These are phyloP conservation scores for Ogataea pilisensis DNA, from an alignment of 805 yeast genomes.

Conservation along the genomic window DNA sequence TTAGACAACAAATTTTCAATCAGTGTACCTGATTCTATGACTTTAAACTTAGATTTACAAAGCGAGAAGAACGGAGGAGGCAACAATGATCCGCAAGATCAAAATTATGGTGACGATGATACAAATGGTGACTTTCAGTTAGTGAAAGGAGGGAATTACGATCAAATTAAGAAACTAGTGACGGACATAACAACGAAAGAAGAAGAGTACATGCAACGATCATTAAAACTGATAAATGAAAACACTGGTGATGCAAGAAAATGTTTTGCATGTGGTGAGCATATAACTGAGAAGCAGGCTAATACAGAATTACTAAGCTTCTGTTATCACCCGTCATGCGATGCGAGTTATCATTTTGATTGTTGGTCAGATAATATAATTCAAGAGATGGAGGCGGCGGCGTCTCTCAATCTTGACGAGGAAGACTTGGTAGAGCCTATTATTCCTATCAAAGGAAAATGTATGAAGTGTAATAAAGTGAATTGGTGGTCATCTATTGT, in stretches of 20 bases:
- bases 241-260: conserved; percentile 1
- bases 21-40: conserved; percentile 18
- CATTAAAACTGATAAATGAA: conserved; percentile 9
- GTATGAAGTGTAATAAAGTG: conserved; percentile 19
- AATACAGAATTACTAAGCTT: conserved; percentile 11
- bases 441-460: conserved; percentile 26
- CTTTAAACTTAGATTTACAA: conserved; percentile 13
- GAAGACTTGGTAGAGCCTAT: conserved; percentile 11
- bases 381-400: conserved; percentile 6
- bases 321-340: conserved; percentile 28
- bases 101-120: not conserved
- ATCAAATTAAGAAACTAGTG: conserved; percentile 22
- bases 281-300: conserved; percentile 12
- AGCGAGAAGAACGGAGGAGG: conserved; percentile 5
- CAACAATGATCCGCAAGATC: not conserved
- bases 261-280: conserved; percentile 15
- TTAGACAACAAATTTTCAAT: conserved; percentile 30
- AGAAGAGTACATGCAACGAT: conserved; percentile 13
- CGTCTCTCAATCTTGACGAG: no score
- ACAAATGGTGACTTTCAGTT: conserved; percentile 6
- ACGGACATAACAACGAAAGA: conserved; percentile 9
- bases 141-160: conserved; percentile 28
- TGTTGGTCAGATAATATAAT: conserved; percentile 30
- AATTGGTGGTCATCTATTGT: conserved; percentile 29
- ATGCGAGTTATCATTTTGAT: conserved; percentile 29